Conservation (phyloP, 2,329 filamentous ascomycete genomes). For the Westerdykella aurantiaca region DNA sequence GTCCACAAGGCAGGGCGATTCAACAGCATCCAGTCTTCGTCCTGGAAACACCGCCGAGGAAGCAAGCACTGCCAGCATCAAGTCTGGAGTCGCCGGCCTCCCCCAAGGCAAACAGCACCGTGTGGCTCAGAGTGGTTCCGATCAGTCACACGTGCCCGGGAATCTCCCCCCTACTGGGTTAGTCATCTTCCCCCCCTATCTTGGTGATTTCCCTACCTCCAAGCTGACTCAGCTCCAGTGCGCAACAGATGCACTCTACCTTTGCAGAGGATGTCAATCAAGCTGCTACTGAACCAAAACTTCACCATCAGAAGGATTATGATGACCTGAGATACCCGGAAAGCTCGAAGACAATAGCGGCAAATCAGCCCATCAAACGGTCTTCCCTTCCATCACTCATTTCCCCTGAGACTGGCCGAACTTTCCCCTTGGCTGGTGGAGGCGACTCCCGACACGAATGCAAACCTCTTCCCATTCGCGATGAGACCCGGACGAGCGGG, state of each 20-base stretch:
- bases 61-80: slow-evolving; percentile 35
- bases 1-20: slow-evolving; percentile 1
- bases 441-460: slow-evolving; percentile 11
- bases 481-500: background rate
- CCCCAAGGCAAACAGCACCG: slow-evolving; percentile 8
- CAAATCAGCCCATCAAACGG: background rate
- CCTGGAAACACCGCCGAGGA: slow-evolving; percentile 9
- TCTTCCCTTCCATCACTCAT: slow-evolving; percentile 7
- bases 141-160: too few species aligned
- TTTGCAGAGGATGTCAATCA: too few species aligned
- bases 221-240: too few species aligned
- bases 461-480: background rate
- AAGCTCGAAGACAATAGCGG: background rate
- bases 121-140: background rate
- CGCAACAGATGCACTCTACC: too few species aligned
- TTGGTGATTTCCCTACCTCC: too few species aligned
- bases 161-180: too few species aligned
- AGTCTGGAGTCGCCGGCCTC: slow-evolving; percentile 38
- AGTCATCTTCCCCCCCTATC: too few species aligned
- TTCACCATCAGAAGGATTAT: background rate
- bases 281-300: background rate
- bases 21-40: slow-evolving; percentile 5
- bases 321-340: background rate
- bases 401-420: slow-evolving; percentile 21
- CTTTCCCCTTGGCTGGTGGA: slow-evolving; percentile 35